Base-by-base conservation (phyloP, 164 flowering plant species). In the Taxillus chinensis region DNA sequence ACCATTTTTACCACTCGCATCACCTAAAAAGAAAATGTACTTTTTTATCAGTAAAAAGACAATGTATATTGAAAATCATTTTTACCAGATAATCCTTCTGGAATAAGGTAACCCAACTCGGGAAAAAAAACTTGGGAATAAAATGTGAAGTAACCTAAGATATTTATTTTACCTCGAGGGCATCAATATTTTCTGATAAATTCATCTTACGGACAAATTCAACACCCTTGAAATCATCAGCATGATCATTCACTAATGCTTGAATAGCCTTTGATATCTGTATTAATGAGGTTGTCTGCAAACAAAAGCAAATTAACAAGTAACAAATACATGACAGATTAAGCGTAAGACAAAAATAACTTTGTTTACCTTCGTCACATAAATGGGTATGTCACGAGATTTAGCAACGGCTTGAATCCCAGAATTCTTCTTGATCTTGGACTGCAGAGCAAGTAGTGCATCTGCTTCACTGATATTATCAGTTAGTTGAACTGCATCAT, bases 401-500 rank as follows among this genome's bases (percentile, higher is more conserved):
- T 73, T 84, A 42, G 95, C 95, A 62, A 81, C 86, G 66, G 86
- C 85, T 80, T 90, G 96, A 70, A 93, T 80, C 41, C 86, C 64
- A 45, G 85, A 54, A 77, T 89, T 89, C 75, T 88, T 93, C 76
- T 86, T 93, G 49, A 93, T 76, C 84, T 77, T 93, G 68, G 96
- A 72, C 45, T 82, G 92, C 76, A 83, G 77, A 38, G 92, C 98
- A 68, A 93, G 83, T 55, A 93, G 68, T 39, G 81, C 97, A 77
- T 86, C 84, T 74, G 97, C 97, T 70, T 90, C 83, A 38, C 95
- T 90, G 67, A 93, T 84, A 66, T 90, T 83, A 73, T 90, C 86
- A 61, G 95, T 90, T 67, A 90, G 72, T 52, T 71, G 76, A 62
- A 93, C 64, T 38, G 55, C 59, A 53, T 71, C 82, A 58, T 82